Evolutionary conservation across 2,329 filamentous ascomycete species (phyloP).

Genomic region (Phaeosphaeriaceae sp.): DNA sequence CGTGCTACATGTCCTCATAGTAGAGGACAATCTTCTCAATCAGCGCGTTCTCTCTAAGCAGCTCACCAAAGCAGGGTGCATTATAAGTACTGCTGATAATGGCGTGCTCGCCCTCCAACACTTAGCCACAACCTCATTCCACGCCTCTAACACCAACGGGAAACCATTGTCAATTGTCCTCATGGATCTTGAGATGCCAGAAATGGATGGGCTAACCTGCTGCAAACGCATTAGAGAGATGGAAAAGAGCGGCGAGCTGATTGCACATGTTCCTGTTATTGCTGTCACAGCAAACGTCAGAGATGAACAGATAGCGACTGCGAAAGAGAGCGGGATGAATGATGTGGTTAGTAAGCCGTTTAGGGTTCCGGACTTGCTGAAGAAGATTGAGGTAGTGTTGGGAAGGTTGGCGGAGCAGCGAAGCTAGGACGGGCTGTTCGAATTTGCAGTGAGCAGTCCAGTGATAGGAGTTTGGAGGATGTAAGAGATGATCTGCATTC

Average conservation of each 20-base stretch:
- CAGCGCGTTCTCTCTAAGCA: conserved; percentile 44
- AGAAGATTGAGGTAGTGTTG: conserved; percentile 31
- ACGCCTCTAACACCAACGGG: conserved; percentile 6
- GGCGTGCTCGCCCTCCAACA: conserved; percentile 39
- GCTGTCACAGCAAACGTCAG: conserved; percentile 48
- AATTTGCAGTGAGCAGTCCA: no score
- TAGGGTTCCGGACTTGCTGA: conserved; percentile 38
- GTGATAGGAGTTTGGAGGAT: no score
- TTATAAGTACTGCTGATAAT: conserved; percentile 39
- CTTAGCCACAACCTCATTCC: conserved; percentile 27
- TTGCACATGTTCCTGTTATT: conserved; percentile 41
- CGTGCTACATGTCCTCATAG: conserved; percentile 36
- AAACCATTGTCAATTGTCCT: conserved; percentile 40
- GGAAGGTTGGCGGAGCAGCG: conserved; percentile 13
- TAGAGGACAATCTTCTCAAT: conserved; percentile 49
- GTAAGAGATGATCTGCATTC: no score
- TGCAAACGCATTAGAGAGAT: conserved; percentile 41
- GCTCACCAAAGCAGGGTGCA: conserved; percentile 39
- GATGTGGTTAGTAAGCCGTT: conserved; percentile 46
- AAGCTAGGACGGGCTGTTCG: background rate
- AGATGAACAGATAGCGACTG: conserved; percentile 39
- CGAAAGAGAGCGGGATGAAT: conserved; percentile 44
- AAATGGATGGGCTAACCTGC: conserved; percentile 48
- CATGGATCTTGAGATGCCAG: conserved; percentile 49
- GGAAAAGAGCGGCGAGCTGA: conserved; percentile 25